phyloP scores from a whole-genome alignment of 345 rosid species.

The Rhodamnia argentea region DNA sequence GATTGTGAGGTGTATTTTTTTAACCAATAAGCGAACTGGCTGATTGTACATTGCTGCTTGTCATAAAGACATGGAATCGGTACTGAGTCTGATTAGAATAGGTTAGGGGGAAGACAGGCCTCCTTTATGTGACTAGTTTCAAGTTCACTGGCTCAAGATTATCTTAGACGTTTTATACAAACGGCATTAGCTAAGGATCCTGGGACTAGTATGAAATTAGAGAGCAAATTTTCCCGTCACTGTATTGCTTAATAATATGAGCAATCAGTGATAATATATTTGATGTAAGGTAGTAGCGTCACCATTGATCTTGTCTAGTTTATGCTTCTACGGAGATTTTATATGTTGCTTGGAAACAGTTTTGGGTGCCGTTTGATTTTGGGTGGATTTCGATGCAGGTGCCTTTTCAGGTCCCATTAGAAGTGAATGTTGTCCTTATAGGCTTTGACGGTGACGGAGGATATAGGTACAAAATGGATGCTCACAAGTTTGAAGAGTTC shows the following conservation, averaged over 20 bases:
- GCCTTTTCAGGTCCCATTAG: conserved; percentile 94
- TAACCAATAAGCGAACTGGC: neutral
- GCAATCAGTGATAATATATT: neutral
- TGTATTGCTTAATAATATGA: neutral
- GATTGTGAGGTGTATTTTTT: neutral
- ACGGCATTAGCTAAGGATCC: neutral
- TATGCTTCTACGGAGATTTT: neutral
- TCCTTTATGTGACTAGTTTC: neutral
- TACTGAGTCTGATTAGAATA: neutral
- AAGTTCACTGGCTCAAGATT: neutral
- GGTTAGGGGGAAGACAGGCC: too few species aligned
- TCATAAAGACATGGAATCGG: neutral
- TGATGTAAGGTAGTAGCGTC: neutral
- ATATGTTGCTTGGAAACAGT: neutral
- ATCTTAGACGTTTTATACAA: neutral
- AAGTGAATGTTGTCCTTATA: conserved; percentile 80
- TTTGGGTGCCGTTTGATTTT: neutral
- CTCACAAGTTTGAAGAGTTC: conserved; percentile 77
- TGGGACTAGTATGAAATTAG: neutral
- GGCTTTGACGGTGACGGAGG: conserved; percentile 93
- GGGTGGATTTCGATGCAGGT: conserved; percentile 35
- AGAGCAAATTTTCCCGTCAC: neutral
- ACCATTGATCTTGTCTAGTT: neutral
- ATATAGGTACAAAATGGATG: conserved; percentile 55
- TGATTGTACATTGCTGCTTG: neutral